Percentiles rank a stretch among this genome's conserved stretches.
phyloP scores from a whole-genome alignment of 768 basidiomycete genomes.

The Leccinum aurantiacum region DNA sequence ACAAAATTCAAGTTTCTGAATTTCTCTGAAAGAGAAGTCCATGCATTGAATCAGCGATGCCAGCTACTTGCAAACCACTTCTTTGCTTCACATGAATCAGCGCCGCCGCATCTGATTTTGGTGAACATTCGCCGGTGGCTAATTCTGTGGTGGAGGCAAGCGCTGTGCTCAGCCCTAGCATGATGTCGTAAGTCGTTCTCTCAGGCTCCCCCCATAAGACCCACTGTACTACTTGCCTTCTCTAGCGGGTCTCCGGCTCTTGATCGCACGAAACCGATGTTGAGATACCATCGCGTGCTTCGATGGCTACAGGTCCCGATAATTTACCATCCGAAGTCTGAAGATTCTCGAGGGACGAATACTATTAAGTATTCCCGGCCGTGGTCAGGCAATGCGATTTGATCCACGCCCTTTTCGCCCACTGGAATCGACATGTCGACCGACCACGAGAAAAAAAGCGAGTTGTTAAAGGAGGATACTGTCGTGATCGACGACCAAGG shows the following conservation, averaged over 20 bases:
- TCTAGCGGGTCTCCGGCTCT: background rate
- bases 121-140: background rate
- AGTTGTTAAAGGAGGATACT: background rate
- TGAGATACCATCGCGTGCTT: background rate
- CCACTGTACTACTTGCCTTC: background rate
- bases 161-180: background rate
- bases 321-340: background rate
- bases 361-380: background rate
- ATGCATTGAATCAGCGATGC: too few species aligned
- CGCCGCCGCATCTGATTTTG: background rate
- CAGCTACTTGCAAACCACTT: background rate
- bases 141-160: too few species aligned
- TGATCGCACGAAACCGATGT: background rate
- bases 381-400: background rate
- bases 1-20: too few species aligned
- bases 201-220: background rate
- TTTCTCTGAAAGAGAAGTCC: too few species aligned
- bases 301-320: background rate
- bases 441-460: background rate
- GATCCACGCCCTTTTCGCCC: background rate
- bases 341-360: background rate
- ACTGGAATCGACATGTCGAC: slow-evolving; percentile 14
- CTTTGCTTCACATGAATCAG: background rate
- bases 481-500: background rate
- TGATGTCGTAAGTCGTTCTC: background rate